phyloP scores from a whole-genome alignment of 768 basidiomycete species.

The Steccherinum ochraceum region DNA sequence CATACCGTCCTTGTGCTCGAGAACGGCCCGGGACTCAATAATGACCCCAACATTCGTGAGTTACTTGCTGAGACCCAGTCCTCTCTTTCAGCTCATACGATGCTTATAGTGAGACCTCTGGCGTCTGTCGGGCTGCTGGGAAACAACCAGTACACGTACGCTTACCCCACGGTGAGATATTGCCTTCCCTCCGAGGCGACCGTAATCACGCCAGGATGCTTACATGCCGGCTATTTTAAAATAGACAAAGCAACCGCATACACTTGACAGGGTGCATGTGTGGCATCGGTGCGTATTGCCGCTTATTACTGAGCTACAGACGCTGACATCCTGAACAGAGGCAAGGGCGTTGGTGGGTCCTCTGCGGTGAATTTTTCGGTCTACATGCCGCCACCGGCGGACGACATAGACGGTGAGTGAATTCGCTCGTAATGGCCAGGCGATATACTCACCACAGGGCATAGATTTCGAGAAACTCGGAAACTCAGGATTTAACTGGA shows the following conservation, averaged over 20 bases:
- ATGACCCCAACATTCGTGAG: slow-evolving; percentile 9
- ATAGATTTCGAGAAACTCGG: slow-evolving; percentile 17
- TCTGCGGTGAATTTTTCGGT: slow-evolving; percentile 20
- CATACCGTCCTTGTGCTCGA: slow-evolving; percentile 9
- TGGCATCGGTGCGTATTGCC: slow-evolving; percentile 12
- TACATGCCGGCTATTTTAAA: too few relatives aligned
- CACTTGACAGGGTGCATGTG: background rate
- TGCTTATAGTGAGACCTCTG: slow-evolving; percentile 16
- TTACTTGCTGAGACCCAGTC: background rate
- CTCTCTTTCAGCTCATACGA: background rate
- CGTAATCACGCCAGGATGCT: background rate
- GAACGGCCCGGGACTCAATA: slow-evolving; percentile 6
- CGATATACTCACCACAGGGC: too few relatives aligned
- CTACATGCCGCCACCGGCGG: slow-evolving; percentile 16
- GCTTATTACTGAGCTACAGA: too few relatives aligned
- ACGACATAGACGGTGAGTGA: slow-evolving; percentile 19
- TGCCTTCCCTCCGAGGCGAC: background rate
- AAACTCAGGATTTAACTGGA: slow-evolving; percentile 10
- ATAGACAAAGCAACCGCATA: slow-evolving; percentile 7
- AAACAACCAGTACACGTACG: slow-evolving; percentile 14
- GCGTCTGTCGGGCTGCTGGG: slow-evolving; percentile 16
- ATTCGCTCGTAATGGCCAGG: too few relatives aligned
- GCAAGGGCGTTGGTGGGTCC: slow-evolving; percentile 22
- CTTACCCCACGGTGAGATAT: slow-evolving; percentile 14
- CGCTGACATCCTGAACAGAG: too few relatives aligned